These are phyloP conservation scores for Sporothrix sp. DNA, from an alignment of 2,329 filamentous ascomycete genomes.

Conservation along the genomic window DNA sequence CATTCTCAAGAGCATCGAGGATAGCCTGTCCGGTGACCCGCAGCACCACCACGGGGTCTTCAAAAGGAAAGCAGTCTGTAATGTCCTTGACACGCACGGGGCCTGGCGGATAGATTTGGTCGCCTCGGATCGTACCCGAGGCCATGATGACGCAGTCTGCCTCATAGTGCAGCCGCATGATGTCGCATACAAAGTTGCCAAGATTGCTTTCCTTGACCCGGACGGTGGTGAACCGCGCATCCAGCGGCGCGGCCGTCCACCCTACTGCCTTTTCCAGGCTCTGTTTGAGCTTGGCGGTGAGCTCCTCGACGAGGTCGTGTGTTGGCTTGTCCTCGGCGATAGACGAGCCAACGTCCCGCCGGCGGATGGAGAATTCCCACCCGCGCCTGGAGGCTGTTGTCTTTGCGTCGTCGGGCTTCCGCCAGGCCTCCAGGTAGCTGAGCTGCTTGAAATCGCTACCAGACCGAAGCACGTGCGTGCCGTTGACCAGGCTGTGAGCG, in stretches of 20 bases:
- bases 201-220: constrained; percentile 70
- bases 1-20: constrained; percentile 73
- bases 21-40: constrained; percentile 62
- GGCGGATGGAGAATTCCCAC: constrained; percentile 67
- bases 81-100: constrained; percentile 69
- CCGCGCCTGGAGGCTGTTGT: constrained; percentile 11
- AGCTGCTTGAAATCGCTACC: constrained; percentile 89
- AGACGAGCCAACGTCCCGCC: constrained; percentile 61
- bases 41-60: constrained; percentile 77
- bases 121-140: constrained; percentile 74
- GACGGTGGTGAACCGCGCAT: constrained; percentile 79
- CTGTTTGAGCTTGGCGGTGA: constrained; percentile 63
- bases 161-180: constrained; percentile 75
- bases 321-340: constrained; percentile 56
- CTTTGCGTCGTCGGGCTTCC: constrained; percentile 32
- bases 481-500: constrained; percentile 64
- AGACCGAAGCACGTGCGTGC: constrained; percentile 74
- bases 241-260: constrained; percentile 71
- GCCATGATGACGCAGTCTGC: constrained; percentile 81
- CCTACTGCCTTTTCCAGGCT: constrained; percentile 76
- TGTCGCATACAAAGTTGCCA: constrained; percentile 83
- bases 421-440: constrained; percentile 73
- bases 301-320: constrained; percentile 51
- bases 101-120: constrained; percentile 79
- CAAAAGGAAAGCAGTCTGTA: constrained; percentile 85